Base-by-base conservation (phyloP, 371 early-diverging fungal species). In the Mucor plumbeus region DNA sequence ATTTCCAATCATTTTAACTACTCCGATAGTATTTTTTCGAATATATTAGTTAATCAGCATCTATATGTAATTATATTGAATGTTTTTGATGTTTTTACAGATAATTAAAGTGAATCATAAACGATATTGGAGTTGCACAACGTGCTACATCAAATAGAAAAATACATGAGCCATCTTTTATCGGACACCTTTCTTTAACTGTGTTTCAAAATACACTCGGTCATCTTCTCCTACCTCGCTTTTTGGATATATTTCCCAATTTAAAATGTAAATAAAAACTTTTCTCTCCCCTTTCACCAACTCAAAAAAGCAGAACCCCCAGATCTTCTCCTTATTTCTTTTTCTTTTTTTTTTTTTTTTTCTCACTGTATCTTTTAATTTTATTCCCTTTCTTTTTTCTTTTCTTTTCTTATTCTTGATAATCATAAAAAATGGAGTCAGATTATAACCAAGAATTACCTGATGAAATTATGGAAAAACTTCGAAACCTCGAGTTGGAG, bases 401-500 rank as follows among this genome's bases (percentile, higher is more conserved):
- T 56, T 34, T 40, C 35, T 55, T 44, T 53, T 35, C 14, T 55
- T 43, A 31, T 47, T 41, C 17, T 47, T 48, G 43, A 9, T 38
- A 38, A 53, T 13, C 31, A 9, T 7, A 48, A 33, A 48, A 33
- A 35, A 80, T 77, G 74, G 67, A 71, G 47, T 48, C 69, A 44
- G 73, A 79, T 31, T 63, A 59, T 47, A 68, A 67, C 68, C 74
- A 75, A 68, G 82, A 77, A 67, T 64, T 82, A 39, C 85, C 87
- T 8, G 60, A 56, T 19, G 79, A 84, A n/a, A 65, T 84, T 56
- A 73, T 86, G 59, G 80, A 80, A 44, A 82, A 81, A 44, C 78
- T 90, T 38, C 71, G 71, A 54, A 81, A 81, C 59, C 77, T 89
- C 44, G 76, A 89, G 65, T 69, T 86, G 31, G 91, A 90, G 72